Percentiles rank a stretch among this genome's conserved stretches.
Evolutionary conservation across 345 rosid species (phyloP).

Genomic region (Psidium friedrichsthalianum): DNA sequence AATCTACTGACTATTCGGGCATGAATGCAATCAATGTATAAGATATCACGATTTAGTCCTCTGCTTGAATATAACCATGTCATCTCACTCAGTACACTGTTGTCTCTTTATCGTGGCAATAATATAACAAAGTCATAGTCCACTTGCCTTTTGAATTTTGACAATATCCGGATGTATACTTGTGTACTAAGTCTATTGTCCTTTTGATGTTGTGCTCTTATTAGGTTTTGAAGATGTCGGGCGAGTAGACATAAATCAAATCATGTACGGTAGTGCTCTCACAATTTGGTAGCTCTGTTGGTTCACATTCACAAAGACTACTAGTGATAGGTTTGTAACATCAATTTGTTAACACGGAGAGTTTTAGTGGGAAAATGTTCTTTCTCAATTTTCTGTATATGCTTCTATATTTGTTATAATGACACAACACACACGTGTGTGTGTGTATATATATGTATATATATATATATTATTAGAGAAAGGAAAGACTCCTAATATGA

Average conservation of each 20-base stretch:
- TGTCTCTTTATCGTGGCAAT: neutral
- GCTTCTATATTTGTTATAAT: no score
- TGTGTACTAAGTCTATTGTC: neutral
- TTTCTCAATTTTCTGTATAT: no score
- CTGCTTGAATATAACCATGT: no score
- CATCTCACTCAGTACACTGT: neutral
- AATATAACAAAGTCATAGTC: neutral
- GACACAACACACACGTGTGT: no score
- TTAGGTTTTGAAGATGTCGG: neutral
- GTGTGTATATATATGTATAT: no score
- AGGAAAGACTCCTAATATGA: no score
- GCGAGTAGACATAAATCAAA: neutral
- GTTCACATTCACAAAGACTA: neutral
- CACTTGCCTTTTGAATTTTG: neutral
- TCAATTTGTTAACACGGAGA: neutral
- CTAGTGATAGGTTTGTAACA: no score
- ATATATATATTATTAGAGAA: no score
- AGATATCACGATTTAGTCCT: neutral
- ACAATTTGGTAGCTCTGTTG: neutral
- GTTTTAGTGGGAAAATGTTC: no score
- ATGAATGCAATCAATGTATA: neutral
- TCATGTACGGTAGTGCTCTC: neutral
- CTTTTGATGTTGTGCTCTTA: neutral
- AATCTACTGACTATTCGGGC: neutral
- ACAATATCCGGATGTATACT: neutral